A percentile compares a stretch with the other conserved stretches of the same genome.
phyloP scores from a whole-genome alignment of 2,329 filamentous ascomycete genomes.

The Colletotrichum magnum region DNA sequence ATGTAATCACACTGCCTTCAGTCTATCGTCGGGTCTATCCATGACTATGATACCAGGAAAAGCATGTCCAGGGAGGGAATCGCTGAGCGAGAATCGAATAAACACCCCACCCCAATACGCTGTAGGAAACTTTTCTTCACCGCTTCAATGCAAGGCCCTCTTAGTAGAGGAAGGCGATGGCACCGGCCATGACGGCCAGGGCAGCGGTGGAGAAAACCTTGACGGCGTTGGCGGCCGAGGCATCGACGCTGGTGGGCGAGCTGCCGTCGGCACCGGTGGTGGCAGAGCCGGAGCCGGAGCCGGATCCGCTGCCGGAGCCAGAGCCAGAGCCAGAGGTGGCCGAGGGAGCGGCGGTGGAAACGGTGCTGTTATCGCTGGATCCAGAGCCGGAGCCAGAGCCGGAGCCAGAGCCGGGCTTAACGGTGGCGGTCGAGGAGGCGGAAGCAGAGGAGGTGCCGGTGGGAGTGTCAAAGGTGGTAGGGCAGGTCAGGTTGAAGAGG shows the following conservation, averaged over 20 bases:
- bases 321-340: slow-evolving; percentile 39
- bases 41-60: slow-evolving; percentile 38
- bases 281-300: slow-evolving; percentile 41
- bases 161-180: slow-evolving; percentile 42
- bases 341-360: slow-evolving; percentile 38
- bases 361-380: slow-evolving; percentile 42
- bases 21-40: slow-evolving; percentile 40
- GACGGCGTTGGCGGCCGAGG: slow-evolving; percentile 28
- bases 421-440: slow-evolving; percentile 38
- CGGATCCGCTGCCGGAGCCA: slow-evolving; percentile 35
- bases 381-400: slow-evolving; percentile 25
- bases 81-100: slow-evolving; percentile 27
- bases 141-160: background rate
- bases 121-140: slow-evolving; percentile 20
- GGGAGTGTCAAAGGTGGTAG: slow-evolving; percentile 56
- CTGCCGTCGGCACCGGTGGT: slow-evolving; percentile 21
- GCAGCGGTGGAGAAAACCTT: slow-evolving; percentile 39
- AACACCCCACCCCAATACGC: slow-evolving; percentile 31
- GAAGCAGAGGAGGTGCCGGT: slow-evolving; percentile 44
- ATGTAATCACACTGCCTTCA: slow-evolving; percentile 38
- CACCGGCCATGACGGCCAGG: slow-evolving; percentile 41
- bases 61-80: slow-evolving; percentile 20
- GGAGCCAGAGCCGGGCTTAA: slow-evolving; percentile 41
- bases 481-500: slow-evolving; percentile 68
- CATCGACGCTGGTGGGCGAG: slow-evolving; percentile 20